Evolutionary conservation across 495 filamentous ascomycete genomes (phyloP).

Genomic region (Hypoxylon lienhwacheense): DNA sequence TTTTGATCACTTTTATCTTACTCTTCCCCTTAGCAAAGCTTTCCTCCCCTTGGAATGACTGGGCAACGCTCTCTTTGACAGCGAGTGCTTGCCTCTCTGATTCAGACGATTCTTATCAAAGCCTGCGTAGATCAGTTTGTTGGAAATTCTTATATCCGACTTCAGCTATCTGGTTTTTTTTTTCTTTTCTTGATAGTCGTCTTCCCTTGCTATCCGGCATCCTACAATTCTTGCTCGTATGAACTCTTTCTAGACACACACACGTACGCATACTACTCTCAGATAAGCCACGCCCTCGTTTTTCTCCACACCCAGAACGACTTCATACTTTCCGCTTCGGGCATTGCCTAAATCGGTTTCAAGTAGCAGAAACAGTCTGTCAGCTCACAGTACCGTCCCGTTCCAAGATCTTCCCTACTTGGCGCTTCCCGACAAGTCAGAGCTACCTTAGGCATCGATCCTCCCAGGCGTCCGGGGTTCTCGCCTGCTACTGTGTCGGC

Average conservation of each 20-base stretch:
- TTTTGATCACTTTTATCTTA: constrained; percentile 4
- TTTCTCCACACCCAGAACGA: constrained; percentile 41
- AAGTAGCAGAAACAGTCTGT: constrained; percentile 36
- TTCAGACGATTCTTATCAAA: constrained; percentile 11
- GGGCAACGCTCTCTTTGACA: constrained; percentile 29
- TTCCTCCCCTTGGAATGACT: constrained; percentile 16
- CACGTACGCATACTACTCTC: constrained; percentile 36
- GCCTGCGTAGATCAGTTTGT: constrained; percentile 19
- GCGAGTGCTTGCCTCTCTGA: constrained; percentile 23
- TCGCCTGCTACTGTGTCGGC: constrained; percentile 39
- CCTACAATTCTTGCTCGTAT: constrained; percentile 28
- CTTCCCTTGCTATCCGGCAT: constrained; percentile 24
- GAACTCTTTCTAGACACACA: constrained; percentile 25
- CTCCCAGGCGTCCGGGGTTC: constrained; percentile 31
- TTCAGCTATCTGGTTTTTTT: constrained; percentile 14
- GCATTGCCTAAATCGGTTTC: constrained; percentile 43
- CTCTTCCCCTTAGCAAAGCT: constrained; percentile 15
- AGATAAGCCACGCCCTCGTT: constrained; percentile 39
- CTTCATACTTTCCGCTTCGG: constrained; percentile 41
- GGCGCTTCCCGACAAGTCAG: constrained; percentile 33
- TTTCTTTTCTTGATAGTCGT: constrained; percentile 1
- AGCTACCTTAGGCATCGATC: constrained; percentile 34
- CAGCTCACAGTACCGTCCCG: constrained; percentile 38
- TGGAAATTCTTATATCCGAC: constrained; percentile 8
- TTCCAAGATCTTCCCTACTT: constrained; percentile 39